Base-by-base conservation (phyloP, 306 rosid species). In the Lagenaria siceraria region DNA sequence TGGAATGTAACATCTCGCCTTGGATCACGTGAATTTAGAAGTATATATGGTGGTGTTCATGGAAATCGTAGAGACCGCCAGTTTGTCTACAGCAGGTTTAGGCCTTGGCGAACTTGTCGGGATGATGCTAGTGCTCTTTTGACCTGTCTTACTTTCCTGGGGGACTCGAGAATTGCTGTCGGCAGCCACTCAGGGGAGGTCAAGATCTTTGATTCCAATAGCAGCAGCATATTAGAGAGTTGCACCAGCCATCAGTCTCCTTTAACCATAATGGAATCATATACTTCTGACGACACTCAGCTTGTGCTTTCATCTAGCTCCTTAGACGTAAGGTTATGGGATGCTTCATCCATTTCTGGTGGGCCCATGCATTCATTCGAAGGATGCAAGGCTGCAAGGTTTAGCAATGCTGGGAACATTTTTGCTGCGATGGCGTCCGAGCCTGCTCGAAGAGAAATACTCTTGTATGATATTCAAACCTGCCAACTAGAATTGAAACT, bases 1-100 rank as follows among this genome's bases (percentile, higher is more conserved):
- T 85, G 87, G 40, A 96, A 96, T 80, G 91, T 92, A 22, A 89
- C 99, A 13, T 91, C 94, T 35, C 92, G 99, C 51, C 97, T 96
- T 83, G 97, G 91, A 35, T 88, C 96, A n/a, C 96, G 97, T 4
- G 97, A 96, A 83, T 90, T 86, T 79, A 92, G 84, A 86, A 87
- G 79, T 75, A 80, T 65, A 72, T 92, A 92, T 79, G 93, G 99
- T 52, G 98, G 99, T 78, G 91, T 96, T 15, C 98, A 92, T 78
- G 96, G 99, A 52, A 96, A 89, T 81, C 97, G 97, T 42, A 88
- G 89, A 84, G 99, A 96, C 80, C 96, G 99, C 19, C 99, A 96
- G 77, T 88, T 96, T 87, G 92, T 96, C 79, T 96, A 87, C 84
- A 96, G 99, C 76, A 85, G 99, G 79, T 96, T 96, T 79, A 92